Percentiles rank a stretch among this genome's conserved stretches.
phyloP scores from a whole-genome alignment of 257 asterid genomes.

The Jaltomata sinuosa region DNA sequence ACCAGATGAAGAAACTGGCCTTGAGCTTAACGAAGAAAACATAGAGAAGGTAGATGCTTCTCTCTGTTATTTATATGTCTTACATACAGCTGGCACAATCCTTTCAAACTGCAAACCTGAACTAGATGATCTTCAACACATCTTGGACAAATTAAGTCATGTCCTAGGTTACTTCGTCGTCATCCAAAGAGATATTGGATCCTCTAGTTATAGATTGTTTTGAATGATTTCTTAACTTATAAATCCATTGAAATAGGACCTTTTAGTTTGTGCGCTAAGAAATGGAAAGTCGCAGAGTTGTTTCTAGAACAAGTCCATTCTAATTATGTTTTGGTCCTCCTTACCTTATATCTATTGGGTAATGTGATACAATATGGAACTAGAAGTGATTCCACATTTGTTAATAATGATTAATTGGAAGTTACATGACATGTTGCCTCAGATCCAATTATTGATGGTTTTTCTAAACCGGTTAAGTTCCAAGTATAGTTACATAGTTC shows the following conservation, averaged over 20 bases:
- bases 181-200: background rate
- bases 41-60: constrained; percentile 70
- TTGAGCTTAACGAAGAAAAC: constrained; percentile 85
- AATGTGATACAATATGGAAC: background rate
- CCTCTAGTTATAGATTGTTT: background rate
- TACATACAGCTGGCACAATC: background rate
- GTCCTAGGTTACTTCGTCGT: background rate
- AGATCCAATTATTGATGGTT: background rate
- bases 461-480: background rate
- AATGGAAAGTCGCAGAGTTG: background rate
- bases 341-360: background rate
- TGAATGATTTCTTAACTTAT: background rate
- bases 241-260: background rate
- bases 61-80: background rate
- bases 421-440: background rate
- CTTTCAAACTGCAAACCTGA: background rate
- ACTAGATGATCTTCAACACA: background rate
- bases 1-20: constrained; percentile 96
- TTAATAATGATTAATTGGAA: background rate
- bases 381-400: background rate
- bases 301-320: background rate
- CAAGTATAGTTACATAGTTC: background rate
- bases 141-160: background rate
- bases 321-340: background rate
- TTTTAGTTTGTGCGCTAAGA: background rate